These are phyloP conservation scores for Aspergillus sclerotioniger DNA, from an alignment of 495 filamentous ascomycete species.

Conservation along the genomic window DNA sequence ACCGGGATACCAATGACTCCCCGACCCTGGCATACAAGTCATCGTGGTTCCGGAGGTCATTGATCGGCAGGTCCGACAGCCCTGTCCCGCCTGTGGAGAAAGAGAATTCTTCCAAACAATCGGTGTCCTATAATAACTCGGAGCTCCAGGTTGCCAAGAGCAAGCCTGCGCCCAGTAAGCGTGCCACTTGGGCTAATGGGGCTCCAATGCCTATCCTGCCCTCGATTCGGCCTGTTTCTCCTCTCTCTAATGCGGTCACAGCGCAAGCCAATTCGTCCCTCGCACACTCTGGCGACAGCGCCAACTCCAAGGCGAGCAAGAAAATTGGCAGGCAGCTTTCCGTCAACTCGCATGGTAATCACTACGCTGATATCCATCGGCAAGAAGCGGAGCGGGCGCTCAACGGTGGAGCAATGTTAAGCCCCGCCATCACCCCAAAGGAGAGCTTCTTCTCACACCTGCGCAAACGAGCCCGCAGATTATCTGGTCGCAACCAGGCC, in stretches of 20 bases:
- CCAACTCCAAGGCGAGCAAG: constrained; percentile 66
- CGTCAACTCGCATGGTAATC: constrained; percentile 87
- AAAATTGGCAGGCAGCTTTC: constrained; percentile 97
- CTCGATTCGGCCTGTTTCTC: constrained; percentile 92
- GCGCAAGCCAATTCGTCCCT: constrained; percentile 68
- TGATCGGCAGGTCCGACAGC: constrained; percentile 69
- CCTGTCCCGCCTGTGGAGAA: constrained; percentile 45
- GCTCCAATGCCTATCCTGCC: constrained; percentile 98
- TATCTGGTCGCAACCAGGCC: constrained; percentile 85
- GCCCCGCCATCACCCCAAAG: constrained; percentile 66
- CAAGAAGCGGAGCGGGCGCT: constrained; percentile 90
- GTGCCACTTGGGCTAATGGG: constrained; percentile 84
- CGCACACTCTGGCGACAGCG: constrained; percentile 26
- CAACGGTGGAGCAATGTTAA: constrained; percentile 72
- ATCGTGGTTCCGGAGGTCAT: constrained; percentile 94
- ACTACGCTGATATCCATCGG: constrained; percentile 82
- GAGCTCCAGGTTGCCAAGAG: constrained; percentile 54
- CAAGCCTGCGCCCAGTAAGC: constrained; percentile 63
- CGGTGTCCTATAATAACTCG: constrained; percentile 54
- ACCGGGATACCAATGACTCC: constrained; percentile 65
- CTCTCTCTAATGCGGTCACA: constrained; percentile 85
- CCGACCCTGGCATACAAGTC: constrained; percentile 74
- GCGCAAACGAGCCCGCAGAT: constrained; percentile 85
- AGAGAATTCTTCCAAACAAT: constrained; percentile 35
- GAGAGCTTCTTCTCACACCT: constrained; percentile 98